Percentiles rank a stretch among this genome's conserved stretches.
phyloP scores from a whole-genome alignment of 2,329 filamentous ascomycete genomes.

The Colletotrichum sp. region DNA sequence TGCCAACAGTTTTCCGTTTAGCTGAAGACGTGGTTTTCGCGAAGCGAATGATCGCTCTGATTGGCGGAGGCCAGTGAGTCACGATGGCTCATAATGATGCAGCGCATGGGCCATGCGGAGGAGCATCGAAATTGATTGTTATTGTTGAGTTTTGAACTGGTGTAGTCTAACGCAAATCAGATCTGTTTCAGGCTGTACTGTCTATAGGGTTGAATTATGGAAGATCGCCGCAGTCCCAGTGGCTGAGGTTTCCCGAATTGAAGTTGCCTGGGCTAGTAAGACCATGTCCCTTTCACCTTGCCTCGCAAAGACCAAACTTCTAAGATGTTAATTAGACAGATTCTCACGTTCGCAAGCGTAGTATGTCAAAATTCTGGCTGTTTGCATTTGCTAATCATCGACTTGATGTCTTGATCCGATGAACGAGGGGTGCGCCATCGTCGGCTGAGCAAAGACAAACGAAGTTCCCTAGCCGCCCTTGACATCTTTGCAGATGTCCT shows the following conservation, averaged over 20 bases:
- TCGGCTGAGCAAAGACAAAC: neutral
- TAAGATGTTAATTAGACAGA: rapidly evolving
- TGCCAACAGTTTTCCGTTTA: neutral
- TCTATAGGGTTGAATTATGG: neutral
- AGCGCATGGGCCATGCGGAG: neutral
- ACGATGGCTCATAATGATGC: conserved; percentile 1
- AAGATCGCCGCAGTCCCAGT: neutral
- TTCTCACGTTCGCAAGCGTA: neutral
- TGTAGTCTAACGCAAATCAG: neutral
- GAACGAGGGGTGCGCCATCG: neutral
- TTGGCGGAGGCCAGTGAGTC: neutral
- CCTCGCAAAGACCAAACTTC: neutral
- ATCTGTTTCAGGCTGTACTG: neutral
- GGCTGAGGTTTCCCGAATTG: neutral
- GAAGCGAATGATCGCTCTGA: neutral
- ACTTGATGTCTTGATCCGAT: no score
- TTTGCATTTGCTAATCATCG: neutral
- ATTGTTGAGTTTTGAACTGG: neutral
- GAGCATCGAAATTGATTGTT: neutral
- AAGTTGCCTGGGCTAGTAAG: neutral
- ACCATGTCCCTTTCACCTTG: neutral
- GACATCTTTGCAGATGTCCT: neutral
- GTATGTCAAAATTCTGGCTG: rapidly evolving
- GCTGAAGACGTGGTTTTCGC: neutral
- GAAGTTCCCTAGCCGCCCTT: neutral